A percentile compares a stretch with the other conserved stretches of the same genome.
Evolutionary conservation across 2,329 filamentous ascomycete species (phyloP).

Genomic region (Cordyceps sp.): DNA sequence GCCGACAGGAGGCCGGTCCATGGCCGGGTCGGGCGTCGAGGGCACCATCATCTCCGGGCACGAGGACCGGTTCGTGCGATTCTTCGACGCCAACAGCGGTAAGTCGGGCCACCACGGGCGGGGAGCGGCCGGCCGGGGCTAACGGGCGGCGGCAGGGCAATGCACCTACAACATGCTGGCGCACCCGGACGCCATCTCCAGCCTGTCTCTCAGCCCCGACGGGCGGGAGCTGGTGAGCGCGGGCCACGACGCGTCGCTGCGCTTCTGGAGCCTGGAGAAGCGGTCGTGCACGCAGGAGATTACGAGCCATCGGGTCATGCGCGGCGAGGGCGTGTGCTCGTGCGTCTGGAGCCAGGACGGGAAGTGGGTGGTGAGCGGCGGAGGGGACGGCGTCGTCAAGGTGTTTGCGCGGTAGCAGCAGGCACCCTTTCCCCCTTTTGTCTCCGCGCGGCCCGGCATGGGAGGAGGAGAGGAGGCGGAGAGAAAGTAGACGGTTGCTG

Average conservation of each 20-base stretch:
- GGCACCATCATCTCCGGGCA: constrained; percentile 93
- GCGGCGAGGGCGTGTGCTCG: constrained; percentile 84
- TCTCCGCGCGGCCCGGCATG: not conserved
- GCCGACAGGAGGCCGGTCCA: constrained; percentile 52
- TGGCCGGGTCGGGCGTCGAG: constrained; percentile 65
- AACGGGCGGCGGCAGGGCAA: constrained; percentile 52
- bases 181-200: constrained; percentile 83
- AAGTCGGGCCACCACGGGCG: constrained; percentile 23
- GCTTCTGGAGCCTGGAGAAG: constrained; percentile 96
- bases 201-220: constrained; percentile 80
- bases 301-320: constrained; percentile 82
- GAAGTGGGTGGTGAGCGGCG: constrained; percentile 83
- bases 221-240: constrained; percentile 89
- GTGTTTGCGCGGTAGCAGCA: constrained; percentile 50
- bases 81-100: constrained; percentile 99
- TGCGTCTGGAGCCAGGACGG: constrained; percentile 95
- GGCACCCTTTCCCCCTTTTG: too few relatives aligned
- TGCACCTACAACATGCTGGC: constrained; percentile 98
- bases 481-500: not conserved
- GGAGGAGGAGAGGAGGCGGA: not conserved
- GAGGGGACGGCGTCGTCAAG: constrained; percentile 91
- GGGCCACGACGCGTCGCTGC: constrained; percentile 84
- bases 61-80: constrained; percentile 87
- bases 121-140: not conserved
- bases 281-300: constrained; percentile 91